Conservation (phyloP, 805 yeast genomes). For the Kregervanrija delftensis region DNA sequence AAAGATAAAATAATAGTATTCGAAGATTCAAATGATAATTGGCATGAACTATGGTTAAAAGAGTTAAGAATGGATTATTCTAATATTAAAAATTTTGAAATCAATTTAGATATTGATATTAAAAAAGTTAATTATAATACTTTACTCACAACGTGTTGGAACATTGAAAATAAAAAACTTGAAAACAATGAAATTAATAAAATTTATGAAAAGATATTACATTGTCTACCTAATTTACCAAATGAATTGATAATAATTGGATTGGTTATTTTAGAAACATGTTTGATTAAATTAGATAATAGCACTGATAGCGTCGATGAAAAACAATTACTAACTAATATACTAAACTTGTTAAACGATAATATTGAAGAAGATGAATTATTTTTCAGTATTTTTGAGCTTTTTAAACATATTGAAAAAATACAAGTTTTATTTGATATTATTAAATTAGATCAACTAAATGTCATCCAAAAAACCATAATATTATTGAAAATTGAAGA, state of each 20-base stretch:
- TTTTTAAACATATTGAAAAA: conserved; percentile 1
- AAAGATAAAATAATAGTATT: background rate
- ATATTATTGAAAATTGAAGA: conserved; percentile 2
- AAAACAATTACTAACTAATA: background rate
- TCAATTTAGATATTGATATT: no score
- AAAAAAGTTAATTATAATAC: no score
- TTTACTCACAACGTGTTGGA: background rate
- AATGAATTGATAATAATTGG: background rate
- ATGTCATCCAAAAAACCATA: no score
- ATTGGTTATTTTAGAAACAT: background rate
- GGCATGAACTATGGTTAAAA: background rate
- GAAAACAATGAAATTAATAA: conserved; percentile 1
- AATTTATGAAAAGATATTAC: background rate
- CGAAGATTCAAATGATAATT: background rate
- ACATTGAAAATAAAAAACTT: background rate
- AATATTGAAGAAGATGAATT: background rate
- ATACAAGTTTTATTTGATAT: conserved; percentile 2
- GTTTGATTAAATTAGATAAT: background rate
- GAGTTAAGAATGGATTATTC: no score
- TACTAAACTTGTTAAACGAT: background rate
- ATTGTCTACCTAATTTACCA: background rate
- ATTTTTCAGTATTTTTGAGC: conserved; percentile 3
- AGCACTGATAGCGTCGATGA: background rate
- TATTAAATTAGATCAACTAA: background rate
- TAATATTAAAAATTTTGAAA: no score